Evolutionary conservation across 2,329 filamentous ascomycete species (phyloP), one percentile per base, ranked within the genome.

Genomic region (Truncatella angustata): DNA sequence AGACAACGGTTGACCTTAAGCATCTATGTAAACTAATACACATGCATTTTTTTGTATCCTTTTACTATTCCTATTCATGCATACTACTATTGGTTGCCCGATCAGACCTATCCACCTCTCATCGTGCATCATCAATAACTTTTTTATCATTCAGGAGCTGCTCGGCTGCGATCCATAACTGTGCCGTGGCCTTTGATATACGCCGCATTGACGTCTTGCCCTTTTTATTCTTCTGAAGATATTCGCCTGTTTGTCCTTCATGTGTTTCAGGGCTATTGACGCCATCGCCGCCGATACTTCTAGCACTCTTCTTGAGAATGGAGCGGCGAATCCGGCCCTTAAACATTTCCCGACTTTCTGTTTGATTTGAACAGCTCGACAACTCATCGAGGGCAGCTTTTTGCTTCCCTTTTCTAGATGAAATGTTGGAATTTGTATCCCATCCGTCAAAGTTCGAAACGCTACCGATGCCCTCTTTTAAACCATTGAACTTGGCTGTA

Each of bases 401-500:
- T n/a, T 30, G 12, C 24, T 26, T 35, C 7, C 14, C 36, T 9
- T 39, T 39, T 7, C 9, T 9, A 32, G 28, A 14, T 14, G 28
- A 32, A 32, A 32, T 32, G 28, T 9, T 18, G 6, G 9, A n/a
- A 21, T 36, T 30, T 6, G 44, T 9, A 12, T 16, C 24, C 5
- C 4, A n/a, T 11, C 32, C 37, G 44, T 30, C 18, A 30, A 18
- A 12, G 9, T 18, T 18, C 14, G 18, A 7, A 4, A n/a, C 35
- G 6, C 28, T 14, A 28, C 21, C 26, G 11, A 35, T 35, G 14
- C 30, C 28, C n/a, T 42, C 46, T 50, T 39, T 49, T 30, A 53
- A 26, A 2, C 58, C 64, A 43, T 64, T 63, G 28, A 74, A 36
- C 21, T 65, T 64, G 12, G 62, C 54, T 3, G 69, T 71, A 53